Percentiles rank a stretch among this genome's conserved stretches.
These are phyloP conservation scores for Diaporthe citrichinensis DNA, from an alignment of 2,329 filamentous ascomycete genomes.

Conservation along the genomic window DNA sequence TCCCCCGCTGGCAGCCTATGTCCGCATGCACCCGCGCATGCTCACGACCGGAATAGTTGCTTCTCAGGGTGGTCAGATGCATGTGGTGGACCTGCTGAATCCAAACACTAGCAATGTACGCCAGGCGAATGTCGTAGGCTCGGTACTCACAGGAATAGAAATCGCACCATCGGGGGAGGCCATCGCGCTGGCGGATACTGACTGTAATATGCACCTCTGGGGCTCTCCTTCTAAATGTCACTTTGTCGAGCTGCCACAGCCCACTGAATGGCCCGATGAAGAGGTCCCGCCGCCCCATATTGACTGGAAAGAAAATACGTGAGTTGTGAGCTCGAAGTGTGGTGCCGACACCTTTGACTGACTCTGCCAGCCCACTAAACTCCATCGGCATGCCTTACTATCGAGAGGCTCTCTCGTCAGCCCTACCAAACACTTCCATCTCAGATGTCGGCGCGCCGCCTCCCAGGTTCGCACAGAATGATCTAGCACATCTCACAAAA, in stretches of 20 bases:
- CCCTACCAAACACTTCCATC: conserved; percentile 87
- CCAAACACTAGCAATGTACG: conserved; percentile 88
- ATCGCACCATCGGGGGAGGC: conserved; percentile 91
- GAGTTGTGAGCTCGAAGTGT: conserved; percentile 51
- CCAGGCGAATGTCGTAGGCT: conserved; percentile 80
- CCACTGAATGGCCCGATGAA: conserved; percentile 82
- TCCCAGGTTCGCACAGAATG: conserved; percentile 77
- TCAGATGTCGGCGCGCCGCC: conserved; percentile 91
- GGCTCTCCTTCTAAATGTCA: conserved; percentile 87
- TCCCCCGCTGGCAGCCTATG: conserved; percentile 92
- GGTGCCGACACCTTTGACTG: conserved; percentile 33
- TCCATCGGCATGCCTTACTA: conserved; percentile 94
- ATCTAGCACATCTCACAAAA: conserved; percentile 77
- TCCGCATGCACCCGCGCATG: conserved; percentile 96
- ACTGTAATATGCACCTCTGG: conserved; percentile 87
- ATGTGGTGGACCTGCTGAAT: conserved; percentile 96
- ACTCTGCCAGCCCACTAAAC: conserved; percentile 76
- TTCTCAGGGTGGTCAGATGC: conserved; percentile 92
- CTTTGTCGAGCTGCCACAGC: conserved; percentile 85
- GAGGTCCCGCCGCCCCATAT: conserved; percentile 70
- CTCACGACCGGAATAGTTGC: conserved; percentile 95
- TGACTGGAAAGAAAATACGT: conserved; percentile 81
- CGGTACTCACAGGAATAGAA: conserved; percentile 84
- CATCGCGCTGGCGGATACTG: conserved; percentile 83
- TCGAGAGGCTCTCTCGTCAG: conserved; percentile 86